Base-by-base conservation (phyloP, 129 eudicot genomes). In the Saposhnikovia divaricata region DNA sequence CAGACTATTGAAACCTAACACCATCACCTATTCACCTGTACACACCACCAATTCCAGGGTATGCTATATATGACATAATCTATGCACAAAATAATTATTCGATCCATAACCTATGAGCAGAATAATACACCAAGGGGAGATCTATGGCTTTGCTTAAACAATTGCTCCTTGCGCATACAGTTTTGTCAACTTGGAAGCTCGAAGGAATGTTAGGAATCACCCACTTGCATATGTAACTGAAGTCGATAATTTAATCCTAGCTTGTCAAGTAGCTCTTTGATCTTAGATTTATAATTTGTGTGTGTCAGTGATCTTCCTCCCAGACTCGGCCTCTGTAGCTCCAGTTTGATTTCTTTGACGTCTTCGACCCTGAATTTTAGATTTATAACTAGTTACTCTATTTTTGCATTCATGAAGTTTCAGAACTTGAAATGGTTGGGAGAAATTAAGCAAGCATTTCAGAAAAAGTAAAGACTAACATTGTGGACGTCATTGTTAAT, bases 311-410 rank as follows among this genome's bases (percentile, higher is more conserved):
- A 78, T 87, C 78, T 84, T 84, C 13, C 83, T 88, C 73, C 82
- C 87, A 38, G 91, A 79, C 79, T 91, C 89, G 8, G 85, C 80
- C 78, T 91, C 93, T 28, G 78, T 48, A 31, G 74, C 84, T 84
- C 75, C 83, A n/a, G 86, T 84, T 79, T 87, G 84, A 83, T 80
- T 88, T 77, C 70, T 92, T 77, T 85, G 81, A 6, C 83, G 87
- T 77, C 92, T 88, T 59, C 97, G 91, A 37, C 90, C 91, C 97
- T 92, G 83, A 57, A 38, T 61, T 38, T 53, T 69, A 65, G 57
- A 25, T n/a, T n/a, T n/a, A n/a, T n/a, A n/a, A n/a, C n/a, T n/a
- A 85, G 19, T 55, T 55, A 21, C 27, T 10, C 0, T 18, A 82
- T 55, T 8, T 6, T 21, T 55, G 63, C 63, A 21, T 57, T 57